phyloP scores from a whole-genome alignment of 1,284 basidiomycete species.

The Irpex sp. region DNA sequence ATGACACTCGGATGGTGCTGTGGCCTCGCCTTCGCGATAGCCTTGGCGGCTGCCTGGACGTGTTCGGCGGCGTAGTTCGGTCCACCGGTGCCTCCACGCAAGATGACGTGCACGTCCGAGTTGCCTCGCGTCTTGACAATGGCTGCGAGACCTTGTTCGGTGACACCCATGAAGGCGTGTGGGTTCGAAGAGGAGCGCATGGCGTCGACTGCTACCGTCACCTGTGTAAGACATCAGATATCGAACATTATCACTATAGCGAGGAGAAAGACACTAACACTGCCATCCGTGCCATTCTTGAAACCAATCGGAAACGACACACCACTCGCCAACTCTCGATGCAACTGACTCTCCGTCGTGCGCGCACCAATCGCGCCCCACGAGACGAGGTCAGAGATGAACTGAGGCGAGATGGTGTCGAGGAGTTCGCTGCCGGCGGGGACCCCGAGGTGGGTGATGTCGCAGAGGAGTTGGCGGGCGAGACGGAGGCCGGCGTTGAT shows the following conservation, averaged over 20 bases:
- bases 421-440: slow-evolving; percentile 95
- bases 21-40: slow-evolving; percentile 72
- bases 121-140: slow-evolving; percentile 97
- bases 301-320: slow-evolving; percentile 94
- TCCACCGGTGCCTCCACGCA: slow-evolving; percentile 85
- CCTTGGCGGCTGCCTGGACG: slow-evolving; percentile 67
- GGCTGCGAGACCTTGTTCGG: slow-evolving; percentile 88
- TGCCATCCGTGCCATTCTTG: slow-evolving; percentile 98
- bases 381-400: slow-evolving; percentile 78
- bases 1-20: slow-evolving; percentile 70
- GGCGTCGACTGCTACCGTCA: slow-evolving; percentile 87
- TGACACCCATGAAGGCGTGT: slow-evolving; percentile 98
- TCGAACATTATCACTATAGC: not conserved
- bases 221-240: slow-evolving; percentile 18
- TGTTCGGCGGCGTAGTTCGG: slow-evolving; percentile 82
- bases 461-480: slow-evolving; percentile 86
- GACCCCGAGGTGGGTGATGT: slow-evolving; percentile 84
- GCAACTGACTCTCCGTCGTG: slow-evolving; percentile 93
- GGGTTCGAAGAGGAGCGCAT: slow-evolving; percentile 92
- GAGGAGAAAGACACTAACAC: slow-evolving; percentile 41
- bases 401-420: slow-evolving; percentile 90
- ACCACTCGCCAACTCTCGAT: slow-evolving; percentile 89
- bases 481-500: slow-evolving; percentile 95
- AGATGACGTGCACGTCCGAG: slow-evolving; percentile 89
- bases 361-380: slow-evolving; percentile 99